Evolutionary conservation across 1,284 basidiomycete genomes (phyloP).

Genomic region (Melanopsichium pennsylvanicum): DNA sequence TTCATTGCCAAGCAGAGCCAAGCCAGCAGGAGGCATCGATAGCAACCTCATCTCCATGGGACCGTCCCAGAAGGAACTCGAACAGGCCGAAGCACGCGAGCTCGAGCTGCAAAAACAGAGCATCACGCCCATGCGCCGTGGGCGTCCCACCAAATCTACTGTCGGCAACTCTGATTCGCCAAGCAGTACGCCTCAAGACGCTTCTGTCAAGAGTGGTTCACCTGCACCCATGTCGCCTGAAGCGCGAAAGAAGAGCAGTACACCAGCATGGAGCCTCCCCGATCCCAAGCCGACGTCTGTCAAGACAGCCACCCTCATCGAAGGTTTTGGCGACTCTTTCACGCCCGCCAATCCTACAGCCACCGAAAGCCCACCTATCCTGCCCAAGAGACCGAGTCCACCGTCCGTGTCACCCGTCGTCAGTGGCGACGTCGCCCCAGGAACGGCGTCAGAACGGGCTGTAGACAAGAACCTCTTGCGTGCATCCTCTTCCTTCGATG

Average conservation of each 20-base stretch:
- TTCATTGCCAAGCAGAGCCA: slow-evolving; percentile 1
- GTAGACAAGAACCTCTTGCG: slow-evolving; percentile 33
- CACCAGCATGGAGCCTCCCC: slow-evolving; percentile 13
- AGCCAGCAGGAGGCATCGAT: slow-evolving; percentile 15
- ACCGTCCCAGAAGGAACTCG: slow-evolving; percentile 37
- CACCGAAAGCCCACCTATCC: slow-evolving; percentile 8
- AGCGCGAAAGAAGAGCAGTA: slow-evolving; percentile 4
- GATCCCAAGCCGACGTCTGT: slow-evolving; percentile 10
- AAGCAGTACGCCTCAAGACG: slow-evolving; percentile 9
- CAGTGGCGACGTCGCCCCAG: slow-evolving; percentile 4
- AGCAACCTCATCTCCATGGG: slow-evolving; percentile 47
- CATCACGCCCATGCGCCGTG: slow-evolving; percentile 67
- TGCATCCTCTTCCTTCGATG: slow-evolving; percentile 18
- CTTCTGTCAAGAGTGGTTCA: slow-evolving; percentile 5
- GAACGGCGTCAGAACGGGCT: slow-evolving; percentile 4
- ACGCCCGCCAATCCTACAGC: slow-evolving; percentile 7
- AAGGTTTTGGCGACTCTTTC: slow-evolving; percentile 43
- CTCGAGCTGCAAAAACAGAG: slow-evolving; percentile 48
- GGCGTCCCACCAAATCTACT: slow-evolving; percentile 58
- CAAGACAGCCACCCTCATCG: slow-evolving; percentile 28
- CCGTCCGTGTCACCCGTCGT: slow-evolving; percentile 9
- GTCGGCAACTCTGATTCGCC: slow-evolving; percentile 14
- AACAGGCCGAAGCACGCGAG: slow-evolving; percentile 41
- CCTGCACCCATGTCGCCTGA: not conserved
- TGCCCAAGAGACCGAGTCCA: slow-evolving; percentile 26